These are phyloP conservation scores for Setomelanomma holmii DNA, from an alignment of 2,329 filamentous ascomycete species.

Conservation along the genomic window DNA sequence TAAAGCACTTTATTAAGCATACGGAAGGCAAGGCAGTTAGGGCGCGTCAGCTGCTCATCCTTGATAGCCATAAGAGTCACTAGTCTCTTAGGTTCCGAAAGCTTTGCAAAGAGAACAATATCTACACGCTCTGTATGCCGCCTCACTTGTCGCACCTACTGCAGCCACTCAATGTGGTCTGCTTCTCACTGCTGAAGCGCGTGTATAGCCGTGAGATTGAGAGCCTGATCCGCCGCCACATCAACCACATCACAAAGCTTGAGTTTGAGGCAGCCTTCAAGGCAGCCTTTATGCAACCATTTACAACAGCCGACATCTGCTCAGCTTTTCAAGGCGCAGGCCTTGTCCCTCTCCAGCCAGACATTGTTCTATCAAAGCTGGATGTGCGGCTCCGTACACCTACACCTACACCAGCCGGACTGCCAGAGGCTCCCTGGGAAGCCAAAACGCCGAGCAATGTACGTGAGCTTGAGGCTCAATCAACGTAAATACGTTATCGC, in stretches of 20 bases:
- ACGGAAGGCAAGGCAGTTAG: conserved; percentile 5
- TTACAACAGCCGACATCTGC: conserved; percentile 25
- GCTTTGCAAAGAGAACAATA: no score
- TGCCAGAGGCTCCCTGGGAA: not conserved
- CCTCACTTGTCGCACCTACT: no score
- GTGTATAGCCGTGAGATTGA: not conserved
- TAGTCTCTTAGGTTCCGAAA: conserved; percentile 10
- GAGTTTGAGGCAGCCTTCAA: no score
- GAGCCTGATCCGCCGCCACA: not conserved
- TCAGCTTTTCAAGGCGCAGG: conserved; percentile 37
- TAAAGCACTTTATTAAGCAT: conserved; percentile 15
- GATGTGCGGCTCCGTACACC: conserved; percentile 17
- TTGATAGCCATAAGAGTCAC: conserved; percentile 15
- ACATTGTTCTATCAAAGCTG: conserved; percentile 39
- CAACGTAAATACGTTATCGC: no score
- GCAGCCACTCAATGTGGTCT: no score
- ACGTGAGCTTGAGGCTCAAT: no score
- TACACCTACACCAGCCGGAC: not conserved
- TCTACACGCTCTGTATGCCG: no score
- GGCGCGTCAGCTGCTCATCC: conserved; percentile 11
- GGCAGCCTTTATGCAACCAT: not conserved
- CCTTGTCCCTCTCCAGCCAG: conserved; percentile 38
- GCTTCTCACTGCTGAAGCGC: not conserved
- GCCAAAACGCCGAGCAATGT: not conserved
- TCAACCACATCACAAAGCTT: not conserved